These are phyloP conservation scores for Didymella sp. DNA, from an alignment of 2,329 filamentous ascomycete species.

Conservation along the genomic window DNA sequence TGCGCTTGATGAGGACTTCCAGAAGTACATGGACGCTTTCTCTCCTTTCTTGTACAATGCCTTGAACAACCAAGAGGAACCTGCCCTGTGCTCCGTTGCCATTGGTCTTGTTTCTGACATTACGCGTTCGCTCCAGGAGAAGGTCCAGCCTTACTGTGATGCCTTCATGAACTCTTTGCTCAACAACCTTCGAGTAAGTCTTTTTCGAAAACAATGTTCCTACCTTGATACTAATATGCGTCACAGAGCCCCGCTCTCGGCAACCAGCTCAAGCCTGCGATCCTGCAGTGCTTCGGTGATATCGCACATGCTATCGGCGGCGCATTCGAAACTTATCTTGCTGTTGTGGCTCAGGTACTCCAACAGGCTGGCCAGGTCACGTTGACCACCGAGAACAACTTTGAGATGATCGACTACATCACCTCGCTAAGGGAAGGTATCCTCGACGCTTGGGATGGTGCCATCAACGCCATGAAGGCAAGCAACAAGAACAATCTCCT, in stretches of 20 bases:
- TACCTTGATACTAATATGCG: conserved; percentile 1
- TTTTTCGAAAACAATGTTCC: neutral
- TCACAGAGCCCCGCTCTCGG: conserved; percentile 78
- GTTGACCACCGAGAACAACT: conserved; percentile 78
- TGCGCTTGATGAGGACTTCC: conserved; percentile 88
- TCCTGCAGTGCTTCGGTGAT: conserved; percentile 96
- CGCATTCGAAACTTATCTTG: conserved; percentile 90
- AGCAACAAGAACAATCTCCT: conserved; percentile 76
- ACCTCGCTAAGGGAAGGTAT: conserved; percentile 95
- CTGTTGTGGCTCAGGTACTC: conserved; percentile 90
- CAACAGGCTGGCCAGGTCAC: conserved; percentile 90
- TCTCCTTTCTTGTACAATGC: conserved; percentile 91
- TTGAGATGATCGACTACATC: conserved; percentile 97
- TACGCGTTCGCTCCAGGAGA: conserved; percentile 86
- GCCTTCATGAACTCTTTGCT: conserved; percentile 98
- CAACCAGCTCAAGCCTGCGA: conserved; percentile 97
- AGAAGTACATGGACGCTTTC: conserved; percentile 98
- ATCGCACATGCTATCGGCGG: conserved; percentile 93
- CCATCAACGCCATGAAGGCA: conserved; percentile 90
- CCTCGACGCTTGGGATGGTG: conserved; percentile 98
- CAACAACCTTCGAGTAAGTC: conserved; percentile 80
- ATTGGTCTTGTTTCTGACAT: conserved; percentile 98
- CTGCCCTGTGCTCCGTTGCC: conserved; percentile 92
- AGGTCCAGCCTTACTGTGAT: conserved; percentile 94
- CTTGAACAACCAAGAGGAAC: conserved; percentile 93